Conservation (phyloP, 495 filamentous ascomycete genomes). For the Penicillium antarcticum region DNA sequence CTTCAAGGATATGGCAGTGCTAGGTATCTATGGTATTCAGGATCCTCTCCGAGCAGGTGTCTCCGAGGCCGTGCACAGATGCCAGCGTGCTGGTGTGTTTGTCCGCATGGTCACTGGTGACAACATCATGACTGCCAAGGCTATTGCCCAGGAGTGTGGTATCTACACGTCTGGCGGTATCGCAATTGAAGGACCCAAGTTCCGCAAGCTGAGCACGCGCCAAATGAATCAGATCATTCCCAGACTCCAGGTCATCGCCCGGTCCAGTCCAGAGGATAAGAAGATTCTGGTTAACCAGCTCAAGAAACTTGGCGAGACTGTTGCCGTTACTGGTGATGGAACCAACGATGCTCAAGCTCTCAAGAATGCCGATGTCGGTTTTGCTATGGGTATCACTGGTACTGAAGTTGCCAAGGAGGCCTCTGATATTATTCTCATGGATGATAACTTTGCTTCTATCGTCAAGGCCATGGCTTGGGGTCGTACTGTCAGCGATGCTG, state of each 20-base stretch:
- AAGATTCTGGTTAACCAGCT: conserved; percentile 73
- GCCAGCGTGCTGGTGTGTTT: conserved; percentile 74
- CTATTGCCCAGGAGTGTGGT: conserved; percentile 80
- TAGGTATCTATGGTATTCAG: conserved; percentile 82
- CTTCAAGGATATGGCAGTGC: conserved; percentile 72
- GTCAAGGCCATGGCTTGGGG: conserved; percentile 88
- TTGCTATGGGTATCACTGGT: conserved; percentile 88
- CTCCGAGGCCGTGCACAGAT: conserved; percentile 68
- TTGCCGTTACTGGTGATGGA: conserved; percentile 90
- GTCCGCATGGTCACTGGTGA: conserved; percentile 93
- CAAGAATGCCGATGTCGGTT: conserved; percentile 84
- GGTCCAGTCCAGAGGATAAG: conserved; percentile 84
- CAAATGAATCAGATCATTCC: conserved; percentile 72
- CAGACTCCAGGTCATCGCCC: conserved; percentile 75
- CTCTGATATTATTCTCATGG: conserved; percentile 91
- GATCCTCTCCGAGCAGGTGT: conserved; percentile 81
- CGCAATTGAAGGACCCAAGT: conserved; percentile 79
- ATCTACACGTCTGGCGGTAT: conserved; percentile 73
- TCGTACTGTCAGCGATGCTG: conserved; percentile 81
- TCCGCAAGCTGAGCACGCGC: conserved; percentile 62
- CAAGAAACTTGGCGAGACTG: conserved; percentile 83
- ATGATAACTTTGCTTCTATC: conserved; percentile 90
- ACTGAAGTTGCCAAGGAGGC: conserved; percentile 93
- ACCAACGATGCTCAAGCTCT: conserved; percentile 90
- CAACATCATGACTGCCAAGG: conserved; percentile 79